A percentile compares a stretch with the other conserved stretches of the same genome.
These are phyloP conservation scores for Isatis lusitanica DNA, from an alignment of 441 rosid species.

Conservation along the genomic window DNA sequence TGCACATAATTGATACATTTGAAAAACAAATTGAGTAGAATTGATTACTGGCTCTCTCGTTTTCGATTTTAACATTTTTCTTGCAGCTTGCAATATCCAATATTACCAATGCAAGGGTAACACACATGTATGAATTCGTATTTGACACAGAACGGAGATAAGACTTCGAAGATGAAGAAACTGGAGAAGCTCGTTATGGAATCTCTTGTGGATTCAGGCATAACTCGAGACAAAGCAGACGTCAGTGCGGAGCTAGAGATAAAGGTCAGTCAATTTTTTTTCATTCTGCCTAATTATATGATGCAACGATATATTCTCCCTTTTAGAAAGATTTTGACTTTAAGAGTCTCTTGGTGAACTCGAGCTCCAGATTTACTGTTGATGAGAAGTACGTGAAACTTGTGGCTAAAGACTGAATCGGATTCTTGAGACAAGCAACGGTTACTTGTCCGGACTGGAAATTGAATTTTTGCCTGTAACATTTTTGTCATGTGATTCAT, in stretches of 20 bases:
- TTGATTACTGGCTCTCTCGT: not conserved
- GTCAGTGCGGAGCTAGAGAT: slow-evolving; percentile 49
- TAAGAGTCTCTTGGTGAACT: slow-evolving; percentile 21
- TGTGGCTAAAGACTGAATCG: slow-evolving; percentile 46
- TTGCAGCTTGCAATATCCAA: not conserved
- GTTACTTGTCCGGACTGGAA: not conserved
- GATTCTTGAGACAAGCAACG: not conserved
- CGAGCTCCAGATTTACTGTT: slow-evolving; percentile 60
- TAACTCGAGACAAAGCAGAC: slow-evolving; percentile 43
- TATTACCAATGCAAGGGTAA: not conserved
- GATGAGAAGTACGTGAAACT: slow-evolving; percentile 65
- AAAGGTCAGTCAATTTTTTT: slow-evolving; percentile 53
- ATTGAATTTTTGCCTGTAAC: not conserved
- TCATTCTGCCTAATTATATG: not conserved
- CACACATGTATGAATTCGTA: not conserved
- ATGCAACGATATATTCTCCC: not conserved
- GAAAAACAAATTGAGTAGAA: too few relatives aligned
- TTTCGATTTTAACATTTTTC: not conserved
- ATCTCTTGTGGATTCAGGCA: slow-evolving; percentile 54
- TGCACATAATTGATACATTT: too few relatives aligned
- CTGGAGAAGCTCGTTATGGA: slow-evolving; percentile 59
- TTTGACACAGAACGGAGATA: slow-evolving; percentile 57
- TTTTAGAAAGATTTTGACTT: not conserved
- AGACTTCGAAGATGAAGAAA: slow-evolving; percentile 73
- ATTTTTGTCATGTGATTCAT: slow-evolving; percentile 28